These are phyloP conservation scores for Paecilomyces formosus DNA, from an alignment of 2,329 filamentous ascomycete genomes.

Conservation along the genomic window DNA sequence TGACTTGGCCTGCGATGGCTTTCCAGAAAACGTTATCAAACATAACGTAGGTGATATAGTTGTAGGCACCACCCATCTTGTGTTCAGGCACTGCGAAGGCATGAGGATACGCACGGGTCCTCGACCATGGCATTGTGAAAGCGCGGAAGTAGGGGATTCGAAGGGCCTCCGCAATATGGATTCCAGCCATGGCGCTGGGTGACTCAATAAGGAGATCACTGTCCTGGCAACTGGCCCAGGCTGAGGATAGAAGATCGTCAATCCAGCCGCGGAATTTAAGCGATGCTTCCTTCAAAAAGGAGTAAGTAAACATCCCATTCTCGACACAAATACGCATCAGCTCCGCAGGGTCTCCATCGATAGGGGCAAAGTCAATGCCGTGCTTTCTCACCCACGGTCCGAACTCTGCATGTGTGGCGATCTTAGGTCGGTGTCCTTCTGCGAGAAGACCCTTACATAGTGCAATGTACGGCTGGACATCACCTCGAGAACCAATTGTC, in stretches of 20 bases:
- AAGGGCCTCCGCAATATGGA: constrained; percentile 92
- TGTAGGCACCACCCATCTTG: constrained; percentile 93
- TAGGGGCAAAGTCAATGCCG: constrained; percentile 82
- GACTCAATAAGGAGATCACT: constrained; percentile 90
- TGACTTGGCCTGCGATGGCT: constrained; percentile 82
- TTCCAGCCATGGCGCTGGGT: constrained; percentile 92
- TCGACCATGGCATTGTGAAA: constrained; percentile 98
- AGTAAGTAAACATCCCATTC: constrained; percentile 91
- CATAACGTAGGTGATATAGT: constrained; percentile 90
- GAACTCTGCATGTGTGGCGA: constrained; percentile 90
- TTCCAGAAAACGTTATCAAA: constrained; percentile 98
- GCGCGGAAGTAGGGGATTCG: constrained; percentile 92
- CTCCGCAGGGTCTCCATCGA: constrained; percentile 87
- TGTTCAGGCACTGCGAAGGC: constrained; percentile 88
- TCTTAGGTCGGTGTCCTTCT: constrained; percentile 78
- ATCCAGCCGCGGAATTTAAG: constrained; percentile 90
- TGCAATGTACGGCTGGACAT: constrained; percentile 96
- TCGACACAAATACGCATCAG: constrained; percentile 95
- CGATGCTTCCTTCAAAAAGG: constrained; percentile 82
- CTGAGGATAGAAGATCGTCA: constrained; percentile 73
- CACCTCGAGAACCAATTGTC: constrained; percentile 90
- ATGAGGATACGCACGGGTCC: constrained; percentile 90
- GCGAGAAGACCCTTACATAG: constrained; percentile 83
- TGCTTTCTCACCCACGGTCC: constrained; percentile 82
- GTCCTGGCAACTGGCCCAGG: constrained; percentile 76